Percentiles rank a stretch among this genome's conserved stretches.
phyloP scores from a whole-genome alignment of 345 rosid genomes.

The Rhodamnia rubescens region DNA sequence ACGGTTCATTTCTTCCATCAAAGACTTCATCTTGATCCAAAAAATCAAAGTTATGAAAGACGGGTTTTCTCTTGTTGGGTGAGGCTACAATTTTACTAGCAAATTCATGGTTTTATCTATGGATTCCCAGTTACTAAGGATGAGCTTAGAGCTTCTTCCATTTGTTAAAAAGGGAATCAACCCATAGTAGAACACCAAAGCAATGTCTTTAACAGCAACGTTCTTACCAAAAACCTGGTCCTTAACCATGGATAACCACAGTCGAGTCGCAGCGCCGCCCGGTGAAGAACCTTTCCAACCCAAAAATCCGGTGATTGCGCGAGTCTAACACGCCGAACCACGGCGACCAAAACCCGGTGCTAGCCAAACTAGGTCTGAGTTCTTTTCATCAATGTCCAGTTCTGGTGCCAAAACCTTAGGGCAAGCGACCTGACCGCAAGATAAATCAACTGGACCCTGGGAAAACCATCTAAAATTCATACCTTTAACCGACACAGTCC shows the following conservation, averaged over 20 bases:
- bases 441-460: neutral
- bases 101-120: neutral
- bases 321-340: neutral
- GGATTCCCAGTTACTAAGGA: neutral
- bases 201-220: neutral
- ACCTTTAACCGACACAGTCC: neutral
- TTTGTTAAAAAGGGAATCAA: neutral
- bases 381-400: neutral
- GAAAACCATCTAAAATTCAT: neutral
- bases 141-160: neutral
- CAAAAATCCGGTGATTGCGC: neutral
- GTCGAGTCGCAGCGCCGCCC: neutral
- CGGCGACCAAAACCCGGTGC: neutral
- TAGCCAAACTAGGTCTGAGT: neutral
- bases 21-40: neutral
- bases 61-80: neutral
- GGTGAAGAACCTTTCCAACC: neutral
- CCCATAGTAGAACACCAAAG: neutral
- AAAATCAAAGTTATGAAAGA: neutral
- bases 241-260: neutral
- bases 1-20: fast-evolving
- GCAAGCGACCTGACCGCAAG: neutral
- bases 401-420: neutral
- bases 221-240: neutral
- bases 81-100: neutral